These are phyloP conservation scores for Volvox reticuliferus DNA, from an alignment of 139 green algal genomes.

Conservation along the genomic window DNA sequence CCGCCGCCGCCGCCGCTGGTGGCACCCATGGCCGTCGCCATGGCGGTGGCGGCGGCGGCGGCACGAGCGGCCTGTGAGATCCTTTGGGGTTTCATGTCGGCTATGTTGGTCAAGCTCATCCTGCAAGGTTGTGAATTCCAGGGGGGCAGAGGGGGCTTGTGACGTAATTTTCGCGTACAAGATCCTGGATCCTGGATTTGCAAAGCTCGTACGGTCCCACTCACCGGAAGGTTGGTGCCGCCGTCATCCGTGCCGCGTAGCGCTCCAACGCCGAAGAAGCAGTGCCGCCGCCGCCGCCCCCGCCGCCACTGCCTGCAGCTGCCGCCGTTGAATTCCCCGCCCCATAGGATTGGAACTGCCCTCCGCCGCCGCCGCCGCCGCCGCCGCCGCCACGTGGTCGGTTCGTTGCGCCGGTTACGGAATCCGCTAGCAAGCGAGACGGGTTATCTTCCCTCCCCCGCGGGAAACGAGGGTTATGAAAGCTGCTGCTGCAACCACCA, in stretches of 20 bases:
- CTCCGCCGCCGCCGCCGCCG: background rate
- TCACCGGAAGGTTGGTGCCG: constrained; percentile 35
- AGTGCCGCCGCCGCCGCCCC: background rate
- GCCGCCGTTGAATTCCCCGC: background rate
- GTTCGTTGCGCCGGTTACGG: background rate
- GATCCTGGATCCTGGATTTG: too few relatives aligned
- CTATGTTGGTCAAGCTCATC: constrained; percentile 30
- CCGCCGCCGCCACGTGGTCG: too few relatives aligned
- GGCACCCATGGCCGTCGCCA: background rate
- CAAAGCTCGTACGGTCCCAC: too few relatives aligned
- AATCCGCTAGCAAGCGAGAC: background rate
- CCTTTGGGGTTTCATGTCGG: constrained; percentile 26
- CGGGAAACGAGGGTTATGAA: background rate
- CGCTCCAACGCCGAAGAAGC: constrained; percentile 29
- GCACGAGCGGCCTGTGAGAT: background rate
- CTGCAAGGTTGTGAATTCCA: background rate
- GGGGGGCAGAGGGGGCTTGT: too few relatives aligned
- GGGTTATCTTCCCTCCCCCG: background rate
- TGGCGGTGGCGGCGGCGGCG: constrained; percentile 11
- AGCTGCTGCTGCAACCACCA: background rate
- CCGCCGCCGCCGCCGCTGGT: background rate
- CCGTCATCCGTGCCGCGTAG: constrained; percentile 40
- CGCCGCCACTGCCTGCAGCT: background rate
- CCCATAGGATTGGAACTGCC: background rate
- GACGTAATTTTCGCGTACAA: too few relatives aligned